Evolutionary conservation across 108 stramenopile species (phyloP).

Genomic region (Skeletonema tropicum): DNA sequence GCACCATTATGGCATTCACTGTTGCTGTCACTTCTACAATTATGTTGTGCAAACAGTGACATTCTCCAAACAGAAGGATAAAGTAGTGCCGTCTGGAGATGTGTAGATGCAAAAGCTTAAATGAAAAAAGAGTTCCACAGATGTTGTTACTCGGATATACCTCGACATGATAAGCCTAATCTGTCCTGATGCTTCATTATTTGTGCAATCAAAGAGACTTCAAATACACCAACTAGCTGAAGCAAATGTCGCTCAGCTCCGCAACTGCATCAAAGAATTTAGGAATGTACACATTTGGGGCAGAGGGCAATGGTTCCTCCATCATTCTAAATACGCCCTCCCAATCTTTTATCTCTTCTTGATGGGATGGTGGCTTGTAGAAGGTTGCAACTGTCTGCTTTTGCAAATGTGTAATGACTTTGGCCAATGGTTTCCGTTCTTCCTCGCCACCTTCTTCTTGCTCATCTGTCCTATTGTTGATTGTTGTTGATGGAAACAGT

Average conservation of each 20-base stretch:
- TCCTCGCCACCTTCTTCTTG: neutral
- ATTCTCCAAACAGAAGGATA: neutral
- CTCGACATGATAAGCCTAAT: neutral
- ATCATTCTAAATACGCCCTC: conserved; percentile 40
- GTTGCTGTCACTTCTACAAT: neutral
- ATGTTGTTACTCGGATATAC: too few species aligned
- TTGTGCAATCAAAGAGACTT: neutral
- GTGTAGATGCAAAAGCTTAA: neutral
- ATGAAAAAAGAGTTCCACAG: neutral
- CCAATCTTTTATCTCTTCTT: conserved; percentile 35
- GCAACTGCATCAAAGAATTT: conserved; percentile 31
- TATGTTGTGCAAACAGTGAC: neutral
- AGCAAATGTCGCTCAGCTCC: conserved; percentile 50
- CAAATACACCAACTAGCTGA: too few species aligned
- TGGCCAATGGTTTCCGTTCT: conserved; percentile 42
- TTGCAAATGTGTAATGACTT: conserved; percentile 44
- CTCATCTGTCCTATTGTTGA: neutral
- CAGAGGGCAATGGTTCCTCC: conserved; percentile 37
- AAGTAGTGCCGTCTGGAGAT: neutral
- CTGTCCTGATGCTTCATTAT: too few species aligned
- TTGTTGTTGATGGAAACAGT: conserved; percentile 20
- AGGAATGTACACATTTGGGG: conserved; percentile 42
- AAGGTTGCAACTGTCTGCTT: conserved; percentile 36
- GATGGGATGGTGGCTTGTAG: conserved; percentile 29
- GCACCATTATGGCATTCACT: neutral